Evolutionary conservation across 192 early-diverging fungal genomes (phyloP), one percentile per base, ranked within the genome.

Genomic region (Linnemannia schmuckeri): DNA sequence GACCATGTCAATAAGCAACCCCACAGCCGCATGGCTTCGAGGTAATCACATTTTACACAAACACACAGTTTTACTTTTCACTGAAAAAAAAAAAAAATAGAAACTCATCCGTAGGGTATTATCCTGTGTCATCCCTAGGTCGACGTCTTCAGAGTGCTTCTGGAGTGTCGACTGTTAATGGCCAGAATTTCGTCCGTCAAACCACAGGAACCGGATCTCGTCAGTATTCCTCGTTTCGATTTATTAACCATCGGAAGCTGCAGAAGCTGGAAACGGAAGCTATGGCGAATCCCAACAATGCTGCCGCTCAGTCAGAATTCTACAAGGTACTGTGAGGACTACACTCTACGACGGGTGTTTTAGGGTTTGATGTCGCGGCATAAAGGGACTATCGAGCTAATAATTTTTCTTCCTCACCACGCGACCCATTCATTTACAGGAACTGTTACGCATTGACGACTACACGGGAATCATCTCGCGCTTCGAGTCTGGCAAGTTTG

Each of bases 211-310:
- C 54, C 13, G 66, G 70, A 72, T 73, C 74, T 41, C 85, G 85
- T 66, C 76, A 75, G 6, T 87, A 87, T 47, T 81, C 85, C 12
- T 87, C 91, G 20, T 85, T 89, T 52, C 86, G 91, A 18, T 82
- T 87, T 57, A 79, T 85, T 37, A 92, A 91, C 72, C 82, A 88
- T 18, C 87, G 90, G 68, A 79, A 89, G 46, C 80, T 91, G 6
- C 87, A 87, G 6, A 89, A 91, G 74, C 52, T 93, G 24, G 93
- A 93, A 57, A 75, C 88, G n/a, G 93, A 92, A 44, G 93, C 93
- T 10, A 91, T 91, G 70, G 79, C 86, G 15, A 88, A 81, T 72
- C 90, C 93, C 18, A 82, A 84, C 42, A 91, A 93, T 76, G 63
- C 91, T 27, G 41, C 76, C 41, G 88, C 88, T 15, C 93, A 93